These are phyloP conservation scores for Prunus fruticosa DNA, from an alignment of 306 rosid species.

Conservation along the genomic window DNA sequence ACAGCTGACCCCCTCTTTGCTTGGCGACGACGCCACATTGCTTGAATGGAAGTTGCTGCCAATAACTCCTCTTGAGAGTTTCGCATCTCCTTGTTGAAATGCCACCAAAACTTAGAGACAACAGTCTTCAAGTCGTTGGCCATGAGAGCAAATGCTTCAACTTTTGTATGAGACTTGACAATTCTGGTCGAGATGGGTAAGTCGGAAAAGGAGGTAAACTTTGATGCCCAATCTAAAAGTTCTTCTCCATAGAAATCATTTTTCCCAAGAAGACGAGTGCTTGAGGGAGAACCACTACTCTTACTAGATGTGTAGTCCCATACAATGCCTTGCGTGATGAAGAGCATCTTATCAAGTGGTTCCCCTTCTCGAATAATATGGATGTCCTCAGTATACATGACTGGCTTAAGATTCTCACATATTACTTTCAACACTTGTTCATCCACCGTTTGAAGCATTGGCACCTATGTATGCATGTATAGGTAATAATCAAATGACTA, in stretches of 20 bases:
- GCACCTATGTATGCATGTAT: neutral
- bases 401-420: neutral
- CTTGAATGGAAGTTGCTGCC: neutral
- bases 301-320: neutral
- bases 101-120: neutral
- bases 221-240: neutral
- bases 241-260: neutral
- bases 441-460: neutral
- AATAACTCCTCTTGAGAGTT: neutral
- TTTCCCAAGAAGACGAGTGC: neutral
- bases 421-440: neutral
- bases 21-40: neutral
- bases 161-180: neutral
- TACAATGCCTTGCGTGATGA: neutral
- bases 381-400: neutral
- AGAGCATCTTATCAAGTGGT: neutral
- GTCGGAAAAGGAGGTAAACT: neutral
- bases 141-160: neutral
- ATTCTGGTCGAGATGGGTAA: neutral
- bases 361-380: neutral
- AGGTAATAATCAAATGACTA: no score
- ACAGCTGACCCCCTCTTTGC: neutral
- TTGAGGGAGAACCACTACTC: neutral
- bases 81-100: neutral
- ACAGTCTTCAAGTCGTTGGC: neutral